These are phyloP conservation scores for Mallotus repandus DNA, from an alignment of 441 rosid species.

Conservation along the genomic window DNA sequence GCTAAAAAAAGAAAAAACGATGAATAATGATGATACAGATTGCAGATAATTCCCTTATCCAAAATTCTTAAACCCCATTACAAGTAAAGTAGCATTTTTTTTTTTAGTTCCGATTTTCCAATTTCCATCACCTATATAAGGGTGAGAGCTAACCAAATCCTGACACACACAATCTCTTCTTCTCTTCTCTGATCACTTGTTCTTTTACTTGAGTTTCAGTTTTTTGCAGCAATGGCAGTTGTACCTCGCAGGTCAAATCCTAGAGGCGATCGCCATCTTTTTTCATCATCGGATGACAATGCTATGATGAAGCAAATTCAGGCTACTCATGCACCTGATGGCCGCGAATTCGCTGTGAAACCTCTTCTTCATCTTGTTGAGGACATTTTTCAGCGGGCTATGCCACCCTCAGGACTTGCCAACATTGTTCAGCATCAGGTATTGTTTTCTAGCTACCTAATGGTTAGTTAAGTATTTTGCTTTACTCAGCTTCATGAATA, in stretches of 20 bases:
- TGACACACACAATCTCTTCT: slow-evolving; percentile 13
- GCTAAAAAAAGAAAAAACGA: background rate
- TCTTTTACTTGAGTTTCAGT: background rate
- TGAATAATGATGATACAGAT: background rate
- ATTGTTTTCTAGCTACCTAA: background rate
- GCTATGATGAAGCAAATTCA: slow-evolving; percentile 54
- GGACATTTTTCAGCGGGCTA: slow-evolving; percentile 47
- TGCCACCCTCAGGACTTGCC: slow-evolving; percentile 3
- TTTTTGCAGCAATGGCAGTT: slow-evolving; percentile 20
- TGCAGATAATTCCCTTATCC: slow-evolving; percentile 6
- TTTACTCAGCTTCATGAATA: background rate
- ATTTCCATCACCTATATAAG: slow-evolving; percentile 28
- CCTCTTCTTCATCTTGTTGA: slow-evolving; percentile 51
- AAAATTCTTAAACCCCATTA: slow-evolving; percentile 32
- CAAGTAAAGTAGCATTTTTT: slow-evolving; percentile 48
- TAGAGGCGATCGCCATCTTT: slow-evolving; percentile 35
- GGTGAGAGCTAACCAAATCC: slow-evolving; percentile 17
- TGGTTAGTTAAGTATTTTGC: background rate
- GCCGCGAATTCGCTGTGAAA: slow-evolving; percentile 39
- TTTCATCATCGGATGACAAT: slow-evolving; percentile 53
- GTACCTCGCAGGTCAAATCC: slow-evolving; percentile 17
- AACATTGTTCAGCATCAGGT: slow-evolving; percentile 18
- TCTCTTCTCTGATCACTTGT: slow-evolving; percentile 1
- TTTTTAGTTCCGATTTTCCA: slow-evolving; percentile 22
- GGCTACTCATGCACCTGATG: slow-evolving; percentile 63